These are phyloP conservation scores for Colletotrichum tanaceti DNA, from an alignment of 2,329 filamentous ascomycete genomes.

Conservation along the genomic window DNA sequence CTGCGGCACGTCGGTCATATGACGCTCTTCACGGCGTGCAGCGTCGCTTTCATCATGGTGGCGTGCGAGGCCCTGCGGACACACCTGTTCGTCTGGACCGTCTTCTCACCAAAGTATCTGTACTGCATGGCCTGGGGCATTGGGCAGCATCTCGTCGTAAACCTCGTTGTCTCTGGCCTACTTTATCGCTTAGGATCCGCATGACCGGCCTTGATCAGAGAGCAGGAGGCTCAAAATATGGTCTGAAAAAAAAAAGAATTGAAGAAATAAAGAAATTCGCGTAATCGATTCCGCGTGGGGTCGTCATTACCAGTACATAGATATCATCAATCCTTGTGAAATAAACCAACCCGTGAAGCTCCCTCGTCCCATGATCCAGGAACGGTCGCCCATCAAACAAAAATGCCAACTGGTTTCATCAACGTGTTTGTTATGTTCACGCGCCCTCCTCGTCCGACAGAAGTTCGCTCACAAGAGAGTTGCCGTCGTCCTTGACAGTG, in stretches of 20 bases:
- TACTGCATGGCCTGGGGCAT: conserved; percentile 91
- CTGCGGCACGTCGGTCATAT: conserved; percentile 69
- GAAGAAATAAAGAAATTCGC: background rate
- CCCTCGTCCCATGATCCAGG: conserved; percentile 6
- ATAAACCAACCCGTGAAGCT: conserved; percentile 14
- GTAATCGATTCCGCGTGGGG: conserved; percentile 9
- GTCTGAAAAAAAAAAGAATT: background rate
- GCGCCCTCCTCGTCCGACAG: conserved; percentile 55
- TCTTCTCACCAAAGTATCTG: conserved; percentile 96
- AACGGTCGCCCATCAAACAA: conserved; percentile 9
- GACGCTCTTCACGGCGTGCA: conserved; percentile 76
- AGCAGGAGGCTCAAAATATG: background rate
- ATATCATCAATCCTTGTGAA: conserved; percentile 34
- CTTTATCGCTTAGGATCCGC: conserved; percentile 64
- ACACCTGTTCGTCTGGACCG: conserved; percentile 98
- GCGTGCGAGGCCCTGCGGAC: conserved; percentile 86
- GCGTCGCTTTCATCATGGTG: conserved; percentile 81
- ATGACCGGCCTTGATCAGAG: background rate
- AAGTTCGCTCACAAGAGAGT: conserved; percentile 55
- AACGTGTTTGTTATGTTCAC: conserved; percentile 6
- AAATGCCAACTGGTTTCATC: conserved; percentile 2
- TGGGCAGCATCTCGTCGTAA: conserved; percentile 81
- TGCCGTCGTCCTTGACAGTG: conserved; percentile 43
- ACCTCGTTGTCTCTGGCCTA: conserved; percentile 70
- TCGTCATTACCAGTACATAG: conserved; percentile 37